Conservation (phyloP, 225 moss, liverwort and hornwort genomes). For the Bryum argenteum region DNA sequence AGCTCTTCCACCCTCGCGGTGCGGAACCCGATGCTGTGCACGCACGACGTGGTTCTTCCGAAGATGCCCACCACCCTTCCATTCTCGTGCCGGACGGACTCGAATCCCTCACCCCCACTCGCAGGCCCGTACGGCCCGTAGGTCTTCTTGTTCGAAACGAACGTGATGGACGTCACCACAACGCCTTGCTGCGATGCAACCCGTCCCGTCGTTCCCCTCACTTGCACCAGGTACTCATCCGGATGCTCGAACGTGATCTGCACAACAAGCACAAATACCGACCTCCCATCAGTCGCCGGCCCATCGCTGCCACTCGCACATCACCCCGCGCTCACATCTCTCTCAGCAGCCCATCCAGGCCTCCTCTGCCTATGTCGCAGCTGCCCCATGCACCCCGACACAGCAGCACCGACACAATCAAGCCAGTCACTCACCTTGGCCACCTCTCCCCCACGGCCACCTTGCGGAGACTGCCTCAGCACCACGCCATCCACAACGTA, state of each 20-base stretch:
- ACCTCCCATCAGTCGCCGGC: background rate
- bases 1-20: background rate
- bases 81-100: background rate
- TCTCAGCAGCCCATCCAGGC: no score
- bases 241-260: background rate
- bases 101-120: background rate
- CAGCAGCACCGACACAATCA: background rate
- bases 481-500: background rate
- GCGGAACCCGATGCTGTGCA: background rate
- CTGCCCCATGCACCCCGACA: background rate
- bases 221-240: background rate
- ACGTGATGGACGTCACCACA: background rate
- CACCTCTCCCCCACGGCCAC: background rate
- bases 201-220: background rate
- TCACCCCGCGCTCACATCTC: no score
- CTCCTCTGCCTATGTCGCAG: no score
- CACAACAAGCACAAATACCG: background rate
- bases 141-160: background rate
- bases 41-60: background rate
- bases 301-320: background rate
- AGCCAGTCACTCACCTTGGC: background rate
- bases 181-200: background rate
- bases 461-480: background rate
- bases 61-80: background rate
- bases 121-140: conserved; percentile 3